Conservation (phyloP, 2,329 filamentous ascomycete genomes). For the Diaporthe aspalathi region DNA sequence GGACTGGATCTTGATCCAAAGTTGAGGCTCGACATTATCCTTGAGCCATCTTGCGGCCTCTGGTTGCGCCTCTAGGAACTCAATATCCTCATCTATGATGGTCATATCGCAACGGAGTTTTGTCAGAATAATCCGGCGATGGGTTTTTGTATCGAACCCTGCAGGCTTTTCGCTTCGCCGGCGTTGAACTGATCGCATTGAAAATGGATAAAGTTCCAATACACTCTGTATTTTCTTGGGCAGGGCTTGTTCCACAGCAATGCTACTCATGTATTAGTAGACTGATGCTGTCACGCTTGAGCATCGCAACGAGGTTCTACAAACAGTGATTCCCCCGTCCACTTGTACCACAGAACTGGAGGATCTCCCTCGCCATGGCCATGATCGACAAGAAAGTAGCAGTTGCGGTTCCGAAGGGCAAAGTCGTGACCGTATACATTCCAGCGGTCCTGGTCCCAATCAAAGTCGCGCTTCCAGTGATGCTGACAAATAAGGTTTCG, state of each 20-base stretch:
- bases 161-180: not conserved
- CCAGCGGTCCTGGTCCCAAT: conserved; percentile 38
- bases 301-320: not conserved
- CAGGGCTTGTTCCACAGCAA: conserved; percentile 8
- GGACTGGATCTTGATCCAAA: conserved; percentile 14
- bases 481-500: conserved; percentile 41
- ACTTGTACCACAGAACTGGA: conserved; percentile 41
- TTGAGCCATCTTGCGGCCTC: conserved; percentile 21
- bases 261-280: conserved; percentile 14
- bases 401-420: conserved; percentile 37
- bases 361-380: conserved; percentile 39
- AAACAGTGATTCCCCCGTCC: conserved; percentile 38
- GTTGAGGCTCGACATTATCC: conserved; percentile 19
- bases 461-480: conserved; percentile 41
- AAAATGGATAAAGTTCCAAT: conserved; percentile 19
- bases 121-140: conserved; percentile 6
- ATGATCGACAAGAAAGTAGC: conserved; percentile 42
- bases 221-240: not conserved
- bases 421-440: conserved; percentile 36
- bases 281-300: conserved; percentile 19
- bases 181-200: conserved; percentile 16
- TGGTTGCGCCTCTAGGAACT: conserved; percentile 20
- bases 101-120: conserved; percentile 12
- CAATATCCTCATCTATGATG: conserved; percentile 5
- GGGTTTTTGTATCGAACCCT: conserved; percentile 9